These are phyloP conservation scores for Malus sylvestris DNA, from an alignment of 306 rosid species.

Conservation along the genomic window DNA sequence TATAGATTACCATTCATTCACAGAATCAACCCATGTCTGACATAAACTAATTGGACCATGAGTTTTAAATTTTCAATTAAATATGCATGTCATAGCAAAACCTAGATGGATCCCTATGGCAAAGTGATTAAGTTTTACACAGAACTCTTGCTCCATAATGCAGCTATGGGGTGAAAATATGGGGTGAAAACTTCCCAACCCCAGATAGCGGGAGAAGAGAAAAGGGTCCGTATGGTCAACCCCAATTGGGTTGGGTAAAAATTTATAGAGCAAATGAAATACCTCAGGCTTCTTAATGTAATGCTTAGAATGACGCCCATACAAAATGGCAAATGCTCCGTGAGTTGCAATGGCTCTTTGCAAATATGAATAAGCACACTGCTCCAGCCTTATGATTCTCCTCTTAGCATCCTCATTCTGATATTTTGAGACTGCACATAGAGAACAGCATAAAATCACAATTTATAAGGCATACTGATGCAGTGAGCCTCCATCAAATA, in stretches of 20 bases:
- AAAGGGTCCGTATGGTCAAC: background rate
- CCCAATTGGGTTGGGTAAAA: background rate
- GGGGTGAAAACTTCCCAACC: background rate
- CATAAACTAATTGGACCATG: constrained; percentile 7
- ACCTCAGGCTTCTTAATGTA: constrained; percentile 92
- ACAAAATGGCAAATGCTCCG: constrained; percentile 82
- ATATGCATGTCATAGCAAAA: background rate
- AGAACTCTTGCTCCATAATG: constrained; percentile 5
- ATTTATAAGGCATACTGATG: background rate
- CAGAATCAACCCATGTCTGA: constrained; percentile 7
- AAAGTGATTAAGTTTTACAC: background rate
- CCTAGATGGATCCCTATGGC: background rate
- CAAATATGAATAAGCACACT: constrained; percentile 58
- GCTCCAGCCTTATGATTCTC: constrained; percentile 75
- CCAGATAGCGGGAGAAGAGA: background rate
- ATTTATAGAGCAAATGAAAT: constrained; percentile 11
- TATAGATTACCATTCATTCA: constrained; percentile 8
- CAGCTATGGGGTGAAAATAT: background rate
- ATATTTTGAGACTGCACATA: constrained; percentile 57
- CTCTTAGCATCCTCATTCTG: constrained; percentile 62
- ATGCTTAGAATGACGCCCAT: constrained; percentile 63
- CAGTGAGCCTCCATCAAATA: background rate
- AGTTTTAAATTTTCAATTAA: background rate
- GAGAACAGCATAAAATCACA: constrained; percentile 7
- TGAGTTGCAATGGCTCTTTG: constrained; percentile 79